Evolutionary conservation across 257 asterid genomes (phyloP).

Genomic region (Solanum okadae): DNA sequence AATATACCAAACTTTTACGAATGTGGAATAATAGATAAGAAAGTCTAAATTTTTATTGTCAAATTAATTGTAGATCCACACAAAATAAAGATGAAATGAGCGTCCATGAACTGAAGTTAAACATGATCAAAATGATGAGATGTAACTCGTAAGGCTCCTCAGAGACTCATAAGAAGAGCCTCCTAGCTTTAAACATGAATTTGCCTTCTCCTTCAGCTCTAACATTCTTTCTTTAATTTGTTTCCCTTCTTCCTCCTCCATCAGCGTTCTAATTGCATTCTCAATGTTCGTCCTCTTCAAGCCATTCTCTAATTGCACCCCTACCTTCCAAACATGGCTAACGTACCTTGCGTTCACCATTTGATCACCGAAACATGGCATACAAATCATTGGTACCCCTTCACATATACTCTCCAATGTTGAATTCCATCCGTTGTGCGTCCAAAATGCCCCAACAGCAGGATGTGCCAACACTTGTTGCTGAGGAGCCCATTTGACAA

Average conservation of each 20-base stretch:
- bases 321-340: slow-evolving; percentile 14
- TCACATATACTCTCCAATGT: slow-evolving; percentile 7
- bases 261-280: slow-evolving; percentile 3
- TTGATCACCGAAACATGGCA: slow-evolving; percentile 15
- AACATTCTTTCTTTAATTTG: slow-evolving; percentile 24
- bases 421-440: slow-evolving; percentile 19
- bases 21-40: neutral
- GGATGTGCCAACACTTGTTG: slow-evolving; percentile 8
- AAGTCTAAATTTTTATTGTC: neutral
- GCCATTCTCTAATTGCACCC: slow-evolving; percentile 9
- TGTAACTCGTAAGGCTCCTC: slow-evolving; percentile 12
- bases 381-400: slow-evolving; percentile 18
- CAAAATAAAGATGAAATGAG: neutral
- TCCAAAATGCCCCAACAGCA: slow-evolving; percentile 18
- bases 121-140: slow-evolving; percentile 11
- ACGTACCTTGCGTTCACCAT: slow-evolving; percentile 11
- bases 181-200: slow-evolving; percentile 12
- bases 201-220: slow-evolving; percentile 17
- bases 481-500: slow-evolving; percentile 10
- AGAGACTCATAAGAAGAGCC: slow-evolving; percentile 31
- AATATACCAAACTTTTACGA: neutral
- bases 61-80: neutral
- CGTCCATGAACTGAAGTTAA: neutral
- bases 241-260: slow-evolving; percentile 20
- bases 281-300: neutral